phyloP scores from a whole-genome alignment of 106 monocot genomes.

The Dendrobium catenatum region DNA sequence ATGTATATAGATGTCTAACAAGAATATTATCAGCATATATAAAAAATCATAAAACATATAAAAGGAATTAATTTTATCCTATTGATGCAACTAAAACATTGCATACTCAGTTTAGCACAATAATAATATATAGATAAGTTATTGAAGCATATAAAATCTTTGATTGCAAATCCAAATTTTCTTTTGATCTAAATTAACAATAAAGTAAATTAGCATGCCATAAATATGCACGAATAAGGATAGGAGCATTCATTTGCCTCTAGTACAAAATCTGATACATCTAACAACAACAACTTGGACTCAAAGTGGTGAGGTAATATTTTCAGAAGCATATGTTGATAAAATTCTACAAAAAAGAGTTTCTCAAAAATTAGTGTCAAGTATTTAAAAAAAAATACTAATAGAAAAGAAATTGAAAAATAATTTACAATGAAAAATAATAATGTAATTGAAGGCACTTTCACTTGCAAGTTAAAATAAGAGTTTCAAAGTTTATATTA shows the following conservation, averaged over 20 bases:
- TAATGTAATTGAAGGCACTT: too few relatives aligned
- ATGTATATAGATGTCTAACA: background rate
- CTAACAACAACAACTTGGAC: slow-evolving; percentile 61
- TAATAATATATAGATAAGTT: background rate
- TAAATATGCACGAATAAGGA: background rate
- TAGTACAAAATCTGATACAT: slow-evolving; percentile 58
- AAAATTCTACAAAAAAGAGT: slow-evolving; percentile 38
- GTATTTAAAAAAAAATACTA: background rate
- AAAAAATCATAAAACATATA: background rate
- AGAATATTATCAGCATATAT: background rate
- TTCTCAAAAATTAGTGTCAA: slow-evolving; percentile 16
- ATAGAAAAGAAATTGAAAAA: background rate
- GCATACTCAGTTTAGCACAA: background rate
- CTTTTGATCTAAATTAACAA: slow-evolving; percentile 42
- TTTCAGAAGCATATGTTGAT: slow-evolving; percentile 77
- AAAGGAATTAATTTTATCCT: background rate
- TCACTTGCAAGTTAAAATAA: too few relatives aligned
- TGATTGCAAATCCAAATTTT: slow-evolving; percentile 49
- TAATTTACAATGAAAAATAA: slow-evolving; percentile 7
- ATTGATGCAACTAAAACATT: background rate
- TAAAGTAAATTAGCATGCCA: background rate
- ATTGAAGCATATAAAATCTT: slow-evolving; percentile 32
- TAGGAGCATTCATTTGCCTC: slow-evolving; percentile 32
- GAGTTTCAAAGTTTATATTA: too few relatives aligned
- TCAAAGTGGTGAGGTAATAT: slow-evolving; percentile 64